These are phyloP conservation scores for Salix exigua DNA, from an alignment of 345 rosid genomes.

Conservation along the genomic window DNA sequence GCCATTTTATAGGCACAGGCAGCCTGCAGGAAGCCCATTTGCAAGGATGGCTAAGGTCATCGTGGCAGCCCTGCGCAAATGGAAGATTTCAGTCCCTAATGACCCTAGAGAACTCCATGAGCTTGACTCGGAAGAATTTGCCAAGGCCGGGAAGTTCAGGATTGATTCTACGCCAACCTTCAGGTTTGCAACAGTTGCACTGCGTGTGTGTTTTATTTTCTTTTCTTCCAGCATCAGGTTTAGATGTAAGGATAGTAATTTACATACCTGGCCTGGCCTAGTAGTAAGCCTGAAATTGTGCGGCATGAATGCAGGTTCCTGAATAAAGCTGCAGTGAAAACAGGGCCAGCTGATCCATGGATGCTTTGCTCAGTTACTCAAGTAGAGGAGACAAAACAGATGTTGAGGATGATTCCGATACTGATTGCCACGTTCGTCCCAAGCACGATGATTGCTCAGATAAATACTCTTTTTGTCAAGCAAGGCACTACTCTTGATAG, in stretches of 20 bases:
- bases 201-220: neutral
- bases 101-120: conserved; percentile 52
- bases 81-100: conserved; percentile 39
- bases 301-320: conserved; percentile 44
- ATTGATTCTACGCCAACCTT: conserved; percentile 56
- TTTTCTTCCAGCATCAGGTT: neutral
- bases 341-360: conserved; percentile 55
- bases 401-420: conserved; percentile 82
- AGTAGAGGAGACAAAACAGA: conserved; percentile 95
- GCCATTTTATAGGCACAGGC: conserved; percentile 62
- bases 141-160: conserved; percentile 44
- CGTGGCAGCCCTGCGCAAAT: conserved; percentile 61
- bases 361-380: conserved; percentile 67
- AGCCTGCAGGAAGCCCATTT: conserved; percentile 73
- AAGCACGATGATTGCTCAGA: conserved; percentile 73
- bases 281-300: neutral
- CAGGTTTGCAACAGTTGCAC: conserved; percentile 33
- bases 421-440: conserved; percentile 68
- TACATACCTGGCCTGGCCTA: neutral
- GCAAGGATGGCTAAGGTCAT: conserved; percentile 70
- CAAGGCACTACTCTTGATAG: conserved; percentile 88
- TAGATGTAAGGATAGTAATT: neutral
- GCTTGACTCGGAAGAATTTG: conserved; percentile 51
- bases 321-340: conserved; percentile 61
- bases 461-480: conserved; percentile 73